Percentiles rank a stretch among this genome's conserved stretches.
phyloP scores from a whole-genome alignment of 495 filamentous ascomycete species.

The Neurospora tetraspora region DNA sequence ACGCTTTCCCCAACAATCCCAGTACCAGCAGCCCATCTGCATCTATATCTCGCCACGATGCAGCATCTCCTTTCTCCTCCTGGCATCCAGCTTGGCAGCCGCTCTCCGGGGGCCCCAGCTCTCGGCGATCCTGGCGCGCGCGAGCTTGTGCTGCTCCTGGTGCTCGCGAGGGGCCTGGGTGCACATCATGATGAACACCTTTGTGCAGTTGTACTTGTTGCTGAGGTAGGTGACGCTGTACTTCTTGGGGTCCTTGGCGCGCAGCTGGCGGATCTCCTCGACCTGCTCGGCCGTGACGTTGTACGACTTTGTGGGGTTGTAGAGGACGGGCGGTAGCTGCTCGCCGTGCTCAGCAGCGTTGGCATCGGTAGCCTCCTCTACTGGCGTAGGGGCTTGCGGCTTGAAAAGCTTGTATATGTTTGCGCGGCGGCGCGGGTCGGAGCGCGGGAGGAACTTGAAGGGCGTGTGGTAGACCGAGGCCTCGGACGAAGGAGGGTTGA shows the following conservation, averaged over 20 bases:
- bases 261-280: conserved; percentile 65
- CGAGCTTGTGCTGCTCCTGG: conserved; percentile 24
- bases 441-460: conserved; percentile 72
- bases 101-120: conserved; percentile 64
- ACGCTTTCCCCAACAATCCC: neutral
- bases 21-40: neutral
- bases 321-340: conserved; percentile 3
- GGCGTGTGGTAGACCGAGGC: conserved; percentile 81
- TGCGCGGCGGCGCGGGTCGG: conserved; percentile 56
- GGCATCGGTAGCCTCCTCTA: neutral
- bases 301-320: conserved; percentile 32
- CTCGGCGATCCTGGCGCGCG: conserved; percentile 49
- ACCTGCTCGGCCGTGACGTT: conserved; percentile 68
- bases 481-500: conserved; percentile 84
- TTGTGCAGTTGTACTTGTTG: conserved; percentile 64
- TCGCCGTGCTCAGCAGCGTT: neutral
- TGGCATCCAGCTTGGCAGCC: conserved; percentile 63
- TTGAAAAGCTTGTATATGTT: conserved; percentile 29
- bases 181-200: conserved; percentile 59
- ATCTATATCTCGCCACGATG: conserved; percentile 38
- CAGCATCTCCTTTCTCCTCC: conserved; percentile 53
- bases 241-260: conserved; percentile 51
- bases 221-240: conserved; percentile 68
- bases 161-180: conserved; percentile 29
- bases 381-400: conserved; percentile 4